Evolutionary conservation across 805 yeast species (phyloP).

Genomic region (Sugiyamaella floridensis): DNA sequence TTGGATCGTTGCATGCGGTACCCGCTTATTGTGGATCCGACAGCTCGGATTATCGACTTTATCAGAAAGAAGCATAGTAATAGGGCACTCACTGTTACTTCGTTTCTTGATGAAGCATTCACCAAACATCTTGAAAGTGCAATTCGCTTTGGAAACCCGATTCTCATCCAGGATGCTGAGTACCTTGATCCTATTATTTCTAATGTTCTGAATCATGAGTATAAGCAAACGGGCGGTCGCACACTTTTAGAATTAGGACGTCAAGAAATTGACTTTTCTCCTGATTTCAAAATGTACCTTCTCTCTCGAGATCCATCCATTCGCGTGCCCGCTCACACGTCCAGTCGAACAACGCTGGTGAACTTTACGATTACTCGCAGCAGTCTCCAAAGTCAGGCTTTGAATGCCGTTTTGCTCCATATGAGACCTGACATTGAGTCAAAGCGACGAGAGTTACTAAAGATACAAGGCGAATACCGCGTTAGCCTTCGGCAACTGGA

Average conservation of each 20-base stretch:
- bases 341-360: constrained; percentile 53
- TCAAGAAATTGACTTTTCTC: constrained; percentile 58
- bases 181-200: constrained; percentile 66
- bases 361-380: constrained; percentile 70
- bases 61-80: constrained; percentile 28
- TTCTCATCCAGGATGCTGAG: constrained; percentile 76
- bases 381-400: constrained; percentile 55
- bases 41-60: constrained; percentile 39
- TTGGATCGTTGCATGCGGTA: constrained; percentile 36
- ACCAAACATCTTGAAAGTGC: constrained; percentile 69
- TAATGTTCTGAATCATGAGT: constrained; percentile 55
- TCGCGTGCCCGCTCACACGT: constrained; percentile 46
- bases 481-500: constrained; percentile 52
- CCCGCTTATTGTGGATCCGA: constrained; percentile 72
- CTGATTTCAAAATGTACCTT: constrained; percentile 53
- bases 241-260: constrained; percentile 52
- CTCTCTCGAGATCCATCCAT: constrained; percentile 53
- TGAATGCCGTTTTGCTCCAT: constrained; percentile 47
- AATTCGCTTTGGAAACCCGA: constrained; percentile 70
- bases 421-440: constrained; percentile 62
- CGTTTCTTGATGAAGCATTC: constrained; percentile 65
- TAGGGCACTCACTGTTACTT: constrained; percentile 44
- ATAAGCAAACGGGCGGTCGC: constrained; percentile 63
- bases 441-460: constrained; percentile 47
- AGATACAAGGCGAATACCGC: constrained; percentile 53